phyloP scores from a whole-genome alignment of 768 basidiomycete genomes.

The Lactarius deliciosus region DNA sequence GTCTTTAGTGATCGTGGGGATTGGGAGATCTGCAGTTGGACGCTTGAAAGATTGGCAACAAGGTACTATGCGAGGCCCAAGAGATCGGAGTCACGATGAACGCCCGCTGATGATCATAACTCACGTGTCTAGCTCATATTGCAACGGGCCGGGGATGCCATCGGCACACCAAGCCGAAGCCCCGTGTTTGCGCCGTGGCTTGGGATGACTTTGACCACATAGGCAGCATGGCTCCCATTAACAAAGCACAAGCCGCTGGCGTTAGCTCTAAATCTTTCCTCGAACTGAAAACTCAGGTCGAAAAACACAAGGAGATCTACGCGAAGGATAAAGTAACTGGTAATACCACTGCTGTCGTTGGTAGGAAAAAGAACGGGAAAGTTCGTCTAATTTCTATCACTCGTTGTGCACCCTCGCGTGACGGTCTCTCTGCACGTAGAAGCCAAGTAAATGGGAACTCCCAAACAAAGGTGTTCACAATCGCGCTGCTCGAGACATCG shows the following conservation, averaged over 20 bases:
- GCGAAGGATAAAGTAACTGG: slow-evolving; percentile 64
- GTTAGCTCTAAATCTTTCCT: slow-evolving; percentile 75
- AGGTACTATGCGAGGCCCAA: not conserved
- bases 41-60: not conserved
- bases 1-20: slow-evolving; percentile 1
- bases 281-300: slow-evolving; percentile 68
- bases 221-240: slow-evolving; percentile 45
- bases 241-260: slow-evolving; percentile 66
- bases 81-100: not conserved
- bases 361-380: slow-evolving; percentile 70
- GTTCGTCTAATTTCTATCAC: slow-evolving; percentile 38
- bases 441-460: slow-evolving; percentile 73
- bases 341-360: slow-evolving; percentile 50
- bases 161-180: not conserved
- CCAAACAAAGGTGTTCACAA: slow-evolving; percentile 71
- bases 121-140: not conserved
- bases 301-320: slow-evolving; percentile 58
- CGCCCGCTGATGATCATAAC: not conserved
- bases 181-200: not conserved
- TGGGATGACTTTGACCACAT: not conserved
- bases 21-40: not conserved
- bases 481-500: slow-evolving; percentile 65
- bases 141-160: slow-evolving; percentile 5
- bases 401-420: not conserved
- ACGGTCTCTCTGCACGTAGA: slow-evolving; percentile 43